Evolutionary conservation across 208 protist genomes (phyloP).

Genomic region (Trypanosoma caninum): DNA sequence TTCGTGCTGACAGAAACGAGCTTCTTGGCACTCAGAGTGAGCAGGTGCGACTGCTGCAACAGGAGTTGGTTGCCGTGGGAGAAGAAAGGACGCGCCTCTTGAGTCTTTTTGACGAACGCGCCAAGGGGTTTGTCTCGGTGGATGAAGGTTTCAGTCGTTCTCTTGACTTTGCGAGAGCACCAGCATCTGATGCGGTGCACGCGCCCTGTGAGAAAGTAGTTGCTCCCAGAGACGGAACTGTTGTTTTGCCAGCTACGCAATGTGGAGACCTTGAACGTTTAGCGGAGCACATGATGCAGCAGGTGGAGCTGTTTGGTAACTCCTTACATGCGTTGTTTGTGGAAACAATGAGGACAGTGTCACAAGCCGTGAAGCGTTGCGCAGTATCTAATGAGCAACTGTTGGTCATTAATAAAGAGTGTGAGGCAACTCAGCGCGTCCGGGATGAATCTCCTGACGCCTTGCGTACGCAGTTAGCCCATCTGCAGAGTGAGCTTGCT

Average conservation of each 20-base stretch:
- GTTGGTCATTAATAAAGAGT: constrained; percentile 8
- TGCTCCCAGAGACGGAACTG: background rate
- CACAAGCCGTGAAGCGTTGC: background rate
- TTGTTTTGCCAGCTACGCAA: background rate
- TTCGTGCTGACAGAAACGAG: constrained; percentile 67
- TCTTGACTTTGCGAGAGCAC: background rate
- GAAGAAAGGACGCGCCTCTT: constrained; percentile 16
- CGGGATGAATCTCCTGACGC: constrained; percentile 30
- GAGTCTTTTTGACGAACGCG: constrained; percentile 1
- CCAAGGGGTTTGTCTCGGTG: background rate
- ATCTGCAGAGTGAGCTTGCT: constrained; percentile 21
- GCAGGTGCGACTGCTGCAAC: constrained; percentile 35
- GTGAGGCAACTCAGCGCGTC: constrained; percentile 20
- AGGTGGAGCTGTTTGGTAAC: constrained; percentile 8
- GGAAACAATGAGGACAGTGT: constrained; percentile 1
- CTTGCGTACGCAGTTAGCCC: constrained; percentile 25
- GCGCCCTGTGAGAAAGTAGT: background rate
- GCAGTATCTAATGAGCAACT: constrained; percentile 16
- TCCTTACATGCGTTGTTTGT: background rate
- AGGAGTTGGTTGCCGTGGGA: constrained; percentile 41
- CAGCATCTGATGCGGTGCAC: background rate
- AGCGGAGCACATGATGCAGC: constrained; percentile 1
- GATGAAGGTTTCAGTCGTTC: background rate
- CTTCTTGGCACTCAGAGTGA: constrained; percentile 57
- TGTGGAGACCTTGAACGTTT: background rate